These are phyloP conservation scores for Epichloe amarillans DNA, from an alignment of 2,329 filamentous ascomycete genomes.

Conservation along the genomic window DNA sequence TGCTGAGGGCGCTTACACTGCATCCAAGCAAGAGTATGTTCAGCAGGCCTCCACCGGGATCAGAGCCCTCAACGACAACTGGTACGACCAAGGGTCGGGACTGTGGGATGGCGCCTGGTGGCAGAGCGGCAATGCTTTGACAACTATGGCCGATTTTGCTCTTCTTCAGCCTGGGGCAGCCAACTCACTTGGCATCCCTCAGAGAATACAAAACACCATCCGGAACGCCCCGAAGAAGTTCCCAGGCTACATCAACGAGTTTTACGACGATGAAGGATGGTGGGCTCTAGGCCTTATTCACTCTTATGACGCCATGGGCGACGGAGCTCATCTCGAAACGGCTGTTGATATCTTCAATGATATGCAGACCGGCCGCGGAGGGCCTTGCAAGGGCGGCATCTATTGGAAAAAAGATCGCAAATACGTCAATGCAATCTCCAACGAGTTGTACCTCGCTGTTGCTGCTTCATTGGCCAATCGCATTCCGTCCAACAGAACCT, in stretches of 20 bases:
- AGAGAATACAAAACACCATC: constrained; percentile 31
- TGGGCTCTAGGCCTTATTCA: constrained; percentile 47
- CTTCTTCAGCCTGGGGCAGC: constrained; percentile 19
- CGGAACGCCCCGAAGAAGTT: constrained; percentile 28
- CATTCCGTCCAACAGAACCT: constrained; percentile 27
- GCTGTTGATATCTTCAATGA: constrained; percentile 42
- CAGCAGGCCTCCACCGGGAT: constrained; percentile 21
- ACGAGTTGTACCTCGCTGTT: constrained; percentile 42
- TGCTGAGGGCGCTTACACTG: neutral
- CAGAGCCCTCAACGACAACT: constrained; percentile 36
- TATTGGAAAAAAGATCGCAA: constrained; percentile 40
- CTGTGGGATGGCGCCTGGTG: constrained; percentile 58
- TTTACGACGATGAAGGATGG: constrained; percentile 49
- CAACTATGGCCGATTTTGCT: constrained; percentile 43
- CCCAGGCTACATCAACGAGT: constrained; percentile 34
- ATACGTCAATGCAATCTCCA: constrained; percentile 42
- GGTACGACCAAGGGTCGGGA: constrained; percentile 46
- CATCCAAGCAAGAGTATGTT: constrained; percentile 15
- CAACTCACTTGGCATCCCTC: constrained; percentile 23
- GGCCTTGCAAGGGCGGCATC: constrained; percentile 37
- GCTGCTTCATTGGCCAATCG: constrained; percentile 41
- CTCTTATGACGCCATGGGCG: constrained; percentile 38
- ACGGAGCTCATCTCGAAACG: constrained; percentile 36
- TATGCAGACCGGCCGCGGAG: constrained; percentile 33
- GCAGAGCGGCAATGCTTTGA: constrained; percentile 57